Percentiles rank a stretch among this genome's conserved stretches.
These are phyloP conservation scores for Rutidosis leptorrhynchoides DNA, from an alignment of 129 eudicot species.

Conservation along the genomic window DNA sequence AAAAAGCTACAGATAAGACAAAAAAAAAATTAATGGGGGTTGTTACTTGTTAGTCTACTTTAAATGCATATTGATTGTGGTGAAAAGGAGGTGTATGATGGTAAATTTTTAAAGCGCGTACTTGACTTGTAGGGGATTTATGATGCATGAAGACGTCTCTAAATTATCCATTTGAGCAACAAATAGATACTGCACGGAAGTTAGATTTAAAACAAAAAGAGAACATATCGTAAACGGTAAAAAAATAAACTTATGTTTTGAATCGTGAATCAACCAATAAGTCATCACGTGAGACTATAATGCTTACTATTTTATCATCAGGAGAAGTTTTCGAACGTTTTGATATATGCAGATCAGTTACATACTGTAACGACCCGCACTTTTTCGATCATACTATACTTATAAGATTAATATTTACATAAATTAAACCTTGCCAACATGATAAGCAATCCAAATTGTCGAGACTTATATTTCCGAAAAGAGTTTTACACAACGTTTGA, in stretches of 20 bases:
- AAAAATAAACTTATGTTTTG: background rate
- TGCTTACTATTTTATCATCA: conserved; percentile 65
- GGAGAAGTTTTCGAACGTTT: conserved; percentile 44
- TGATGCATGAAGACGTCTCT: conserved; percentile 74
- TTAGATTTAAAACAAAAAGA: background rate
- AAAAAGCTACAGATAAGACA: conserved; percentile 66
- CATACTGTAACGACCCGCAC: too few species aligned
- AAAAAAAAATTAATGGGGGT: background rate
- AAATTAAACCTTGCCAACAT: too few species aligned
- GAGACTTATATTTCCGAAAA: too few species aligned
- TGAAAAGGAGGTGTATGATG: conserved; percentile 5
- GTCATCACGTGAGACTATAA: too few species aligned
- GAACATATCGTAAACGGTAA: conserved; percentile 9
- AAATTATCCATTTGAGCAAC: conserved; percentile 60
- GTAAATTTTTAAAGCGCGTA: conserved; percentile 25
- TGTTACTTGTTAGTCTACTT: conserved; percentile 30
- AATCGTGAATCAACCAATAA: too few species aligned
- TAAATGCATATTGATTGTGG: background rate
- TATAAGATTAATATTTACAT: too few species aligned
- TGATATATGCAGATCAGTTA: conserved; percentile 66
- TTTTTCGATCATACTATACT: too few species aligned
- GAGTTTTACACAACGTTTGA: too few species aligned
- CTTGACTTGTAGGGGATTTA: conserved; percentile 68
- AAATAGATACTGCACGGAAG: conserved; percentile 61
- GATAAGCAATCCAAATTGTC: too few species aligned